Evolutionary conservation across 306 rosid species (phyloP), one percentile per base, ranked within the genome.

Genomic region (Dryas alaskensis): DNA sequence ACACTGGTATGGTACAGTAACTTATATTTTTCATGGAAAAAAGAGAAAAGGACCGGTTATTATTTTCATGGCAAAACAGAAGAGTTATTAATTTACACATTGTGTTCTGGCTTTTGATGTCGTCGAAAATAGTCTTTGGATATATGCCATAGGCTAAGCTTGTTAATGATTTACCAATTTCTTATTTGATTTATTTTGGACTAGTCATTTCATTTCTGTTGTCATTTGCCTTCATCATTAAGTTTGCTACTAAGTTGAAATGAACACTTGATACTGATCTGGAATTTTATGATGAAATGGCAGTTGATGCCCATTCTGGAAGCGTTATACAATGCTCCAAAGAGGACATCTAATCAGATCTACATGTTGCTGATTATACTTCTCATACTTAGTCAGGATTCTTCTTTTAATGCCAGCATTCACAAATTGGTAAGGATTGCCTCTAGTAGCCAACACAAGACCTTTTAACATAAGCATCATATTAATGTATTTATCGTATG

Each of bases 331-430:
- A 80, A 86, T 88, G 96, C 98, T 77, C 87, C 90, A 75, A 87
- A 78, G 75, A 88, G 86, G 86, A 77, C 99, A 11, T 83, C 99
- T 59, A 92, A 92, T 87, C 98, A 95, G 88, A 95, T 95, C 76
- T 92, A 95, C 89, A 92, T 95, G 98, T 79, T 95, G 89, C 85
- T 95, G 79, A 95, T 95, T 80, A 79, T 90, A 78, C 96, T 90
- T 82, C 96, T 95, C 76, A 95, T 95, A 81, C 97, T 95, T 49
- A 95, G 98, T 77, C 99, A 95, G 84, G 99, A 95, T 87, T 92
- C 97, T 76, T 87, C 99, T 65, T 92, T 95, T 80, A 95, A 92
- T 87, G 92, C 98, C 50, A 92, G 96, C 89, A 92, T 90, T 87
- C 97, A 95, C 89, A 95, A 92, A 81, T 81, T 92, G 96, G 99